These are phyloP conservation scores for Lichtheimia hyalospora DNA, from an alignment of 371 early-diverging fungal species.

Conservation along the genomic window DNA sequence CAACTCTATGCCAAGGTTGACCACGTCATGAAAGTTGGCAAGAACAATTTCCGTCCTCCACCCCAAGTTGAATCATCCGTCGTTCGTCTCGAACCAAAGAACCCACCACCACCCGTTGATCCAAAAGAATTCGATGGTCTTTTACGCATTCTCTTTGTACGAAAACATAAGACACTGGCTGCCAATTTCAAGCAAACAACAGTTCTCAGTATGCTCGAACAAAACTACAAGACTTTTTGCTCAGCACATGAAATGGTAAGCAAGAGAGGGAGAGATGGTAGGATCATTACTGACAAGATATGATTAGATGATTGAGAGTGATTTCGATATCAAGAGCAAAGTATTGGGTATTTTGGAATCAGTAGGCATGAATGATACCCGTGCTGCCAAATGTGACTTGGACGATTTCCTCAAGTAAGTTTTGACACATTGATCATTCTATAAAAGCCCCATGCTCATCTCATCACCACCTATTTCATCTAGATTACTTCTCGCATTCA, in stretches of 20 bases:
- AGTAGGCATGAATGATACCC: constrained; percentile 68
- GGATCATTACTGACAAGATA: not conserved
- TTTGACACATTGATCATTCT: not conserved
- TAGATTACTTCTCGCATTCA: constrained; percentile 74
- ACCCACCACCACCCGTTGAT: constrained; percentile 94
- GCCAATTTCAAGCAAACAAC: constrained; percentile 91
- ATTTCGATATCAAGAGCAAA: constrained; percentile 80
- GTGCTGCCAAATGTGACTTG: constrained; percentile 91
- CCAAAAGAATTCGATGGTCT: constrained; percentile 98
- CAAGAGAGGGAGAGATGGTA: not conserved
- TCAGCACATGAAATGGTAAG: constrained; percentile 71
- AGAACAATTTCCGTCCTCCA: constrained; percentile 99
- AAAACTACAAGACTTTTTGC: constrained; percentile 93
- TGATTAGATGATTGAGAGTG: constrained; percentile 74
- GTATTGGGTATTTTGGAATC: constrained; percentile 71
- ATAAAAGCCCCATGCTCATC: constrained; percentile 13
- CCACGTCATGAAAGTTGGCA: constrained; percentile 97
- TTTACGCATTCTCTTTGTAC: constrained; percentile 90
- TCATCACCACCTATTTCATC: no score
- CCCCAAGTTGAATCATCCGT: constrained; percentile 99
- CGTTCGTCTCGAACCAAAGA: constrained; percentile 92
- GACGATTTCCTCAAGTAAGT: constrained; percentile 86
- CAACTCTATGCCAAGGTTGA: constrained; percentile 96
- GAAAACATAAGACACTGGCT: constrained; percentile 97
- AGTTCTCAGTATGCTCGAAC: constrained; percentile 86